Evolutionary conservation across 306 rosid species (phyloP).

Genomic region (Vigna unguiculata): DNA sequence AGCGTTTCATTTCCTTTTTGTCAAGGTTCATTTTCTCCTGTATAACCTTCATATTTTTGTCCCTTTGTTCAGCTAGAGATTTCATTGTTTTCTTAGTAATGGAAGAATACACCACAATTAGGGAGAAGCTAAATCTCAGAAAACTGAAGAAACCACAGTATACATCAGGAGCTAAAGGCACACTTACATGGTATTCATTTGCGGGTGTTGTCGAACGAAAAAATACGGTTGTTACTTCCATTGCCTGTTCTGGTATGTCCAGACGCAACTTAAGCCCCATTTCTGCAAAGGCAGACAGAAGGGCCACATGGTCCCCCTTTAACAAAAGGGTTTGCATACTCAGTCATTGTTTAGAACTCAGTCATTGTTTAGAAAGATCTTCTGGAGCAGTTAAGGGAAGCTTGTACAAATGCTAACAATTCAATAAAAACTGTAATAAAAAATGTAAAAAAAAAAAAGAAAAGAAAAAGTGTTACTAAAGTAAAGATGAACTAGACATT

Average conservation of each 20-base stretch:
- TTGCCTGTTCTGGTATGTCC: slow-evolving; percentile 96
- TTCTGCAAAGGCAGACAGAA: slow-evolving; percentile 93
- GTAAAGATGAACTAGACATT: slow-evolving; percentile 1
- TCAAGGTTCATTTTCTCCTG: slow-evolving; percentile 90
- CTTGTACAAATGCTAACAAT: slow-evolving; percentile 16
- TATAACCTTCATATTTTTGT: slow-evolving; percentile 77
- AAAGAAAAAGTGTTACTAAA: background rate
- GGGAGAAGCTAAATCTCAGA: slow-evolving; percentile 35
- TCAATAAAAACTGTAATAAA: slow-evolving; percentile 4
- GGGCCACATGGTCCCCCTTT: slow-evolving; percentile 96
- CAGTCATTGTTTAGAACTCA: slow-evolving; percentile 32
- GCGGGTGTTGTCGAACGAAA: slow-evolving; percentile 89
- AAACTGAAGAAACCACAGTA: slow-evolving; percentile 20
- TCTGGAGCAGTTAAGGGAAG: slow-evolving; percentile 30
- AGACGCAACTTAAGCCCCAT: slow-evolving; percentile 97
- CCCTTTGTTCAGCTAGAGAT: slow-evolving; percentile 72
- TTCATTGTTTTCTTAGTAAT: slow-evolving; percentile 72
- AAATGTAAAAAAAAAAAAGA: slow-evolving; percentile 3
- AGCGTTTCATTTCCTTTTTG: slow-evolving; percentile 83
- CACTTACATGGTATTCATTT: slow-evolving; percentile 68
- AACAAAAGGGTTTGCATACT: slow-evolving; percentile 47
- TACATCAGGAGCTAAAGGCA: slow-evolving; percentile 40
- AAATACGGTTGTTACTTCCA: slow-evolving; percentile 79
- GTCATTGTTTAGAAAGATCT: slow-evolving; percentile 35
- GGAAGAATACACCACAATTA: slow-evolving; percentile 44